phyloP scores from a whole-genome alignment of 2,329 filamentous ascomycete genomes.

The Colletotrichum euphorbiae region DNA sequence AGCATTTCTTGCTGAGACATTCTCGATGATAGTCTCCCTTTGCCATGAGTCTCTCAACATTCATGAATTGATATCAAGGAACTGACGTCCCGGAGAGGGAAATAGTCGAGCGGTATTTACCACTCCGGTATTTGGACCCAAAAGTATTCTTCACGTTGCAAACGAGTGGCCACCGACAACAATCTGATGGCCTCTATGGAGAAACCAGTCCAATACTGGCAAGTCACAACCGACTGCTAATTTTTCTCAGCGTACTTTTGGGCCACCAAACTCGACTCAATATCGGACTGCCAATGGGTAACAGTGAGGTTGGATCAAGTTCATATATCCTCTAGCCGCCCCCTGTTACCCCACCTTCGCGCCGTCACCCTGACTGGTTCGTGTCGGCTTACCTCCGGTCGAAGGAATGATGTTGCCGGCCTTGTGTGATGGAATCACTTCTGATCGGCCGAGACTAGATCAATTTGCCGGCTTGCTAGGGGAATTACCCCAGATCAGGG shows the following conservation, averaged over 20 bases:
- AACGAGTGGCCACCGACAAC: neutral
- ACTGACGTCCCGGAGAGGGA: neutral
- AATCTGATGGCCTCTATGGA: neutral
- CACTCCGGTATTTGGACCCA: neutral
- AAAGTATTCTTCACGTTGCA: neutral
- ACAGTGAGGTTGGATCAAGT: slow-evolving; percentile 22
- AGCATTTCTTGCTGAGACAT: too few relatives aligned
- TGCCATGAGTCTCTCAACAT: too few relatives aligned
- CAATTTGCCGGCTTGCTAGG: slow-evolving; percentile 18
- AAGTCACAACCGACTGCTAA: slow-evolving; percentile 18
- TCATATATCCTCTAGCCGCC: slow-evolving; percentile 14
- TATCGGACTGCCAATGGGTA: slow-evolving; percentile 8
- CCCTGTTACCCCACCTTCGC: slow-evolving; percentile 19
- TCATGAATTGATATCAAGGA: too few relatives aligned
- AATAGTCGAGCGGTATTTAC: neutral
- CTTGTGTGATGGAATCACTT: slow-evolving; percentile 32
- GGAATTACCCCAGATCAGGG: slow-evolving; percentile 28
- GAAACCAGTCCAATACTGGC: slow-evolving; percentile 14
- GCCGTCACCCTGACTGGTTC: slow-evolving; percentile 3
- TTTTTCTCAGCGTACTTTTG: neutral
- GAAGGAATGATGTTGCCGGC: neutral
- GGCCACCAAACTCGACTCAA: neutral
- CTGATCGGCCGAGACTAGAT: slow-evolving; percentile 10
- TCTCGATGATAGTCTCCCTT: too few relatives aligned
- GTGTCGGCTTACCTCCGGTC: neutral